A percentile compares a stretch with the other conserved stretches of the same genome.
phyloP scores from a whole-genome alignment of 2,329 filamentous ascomycete genomes.

The Aulographum hederae region DNA sequence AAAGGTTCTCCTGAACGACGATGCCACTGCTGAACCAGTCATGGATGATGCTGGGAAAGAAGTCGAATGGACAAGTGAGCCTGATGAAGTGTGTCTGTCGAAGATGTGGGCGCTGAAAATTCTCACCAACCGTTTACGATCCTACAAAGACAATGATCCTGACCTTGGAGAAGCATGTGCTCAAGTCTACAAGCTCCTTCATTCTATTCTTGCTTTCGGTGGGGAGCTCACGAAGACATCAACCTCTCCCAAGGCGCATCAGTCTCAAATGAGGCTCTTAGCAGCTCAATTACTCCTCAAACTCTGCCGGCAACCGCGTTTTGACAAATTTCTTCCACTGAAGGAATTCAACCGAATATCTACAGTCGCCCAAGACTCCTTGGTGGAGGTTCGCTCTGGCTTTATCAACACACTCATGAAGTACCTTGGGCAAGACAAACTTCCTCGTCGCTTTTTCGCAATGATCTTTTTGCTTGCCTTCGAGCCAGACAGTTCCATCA shows the following conservation, averaged over 20 bases:
- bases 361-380: constrained; percentile 60
- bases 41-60: constrained; percentile 6
- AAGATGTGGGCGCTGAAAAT: constrained; percentile 74
- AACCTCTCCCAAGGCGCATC: constrained; percentile 60
- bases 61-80: constrained; percentile 27
- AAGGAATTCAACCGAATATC: constrained; percentile 67
- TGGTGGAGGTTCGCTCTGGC: constrained; percentile 52
- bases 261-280: constrained; percentile 59
- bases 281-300: constrained; percentile 70
- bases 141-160: constrained; percentile 28
- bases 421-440: constrained; percentile 56
- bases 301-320: constrained; percentile 55
- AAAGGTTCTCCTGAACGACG: constrained; percentile 52
- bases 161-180: constrained; percentile 34
- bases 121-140: constrained; percentile 69
- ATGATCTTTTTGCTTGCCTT: constrained; percentile 83
- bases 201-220: constrained; percentile 52
- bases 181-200: constrained; percentile 62
- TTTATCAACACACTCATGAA: constrained; percentile 84
- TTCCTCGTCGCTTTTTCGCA: constrained; percentile 66
- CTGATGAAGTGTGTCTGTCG: constrained; percentile 66
- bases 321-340: constrained; percentile 58
- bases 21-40: constrained; percentile 38
- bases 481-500: constrained; percentile 60
- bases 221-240: constrained; percentile 61